Evolutionary conservation across 2,329 filamentous ascomycete species (phyloP).

Genomic region (Penicillium sp.): DNA sequence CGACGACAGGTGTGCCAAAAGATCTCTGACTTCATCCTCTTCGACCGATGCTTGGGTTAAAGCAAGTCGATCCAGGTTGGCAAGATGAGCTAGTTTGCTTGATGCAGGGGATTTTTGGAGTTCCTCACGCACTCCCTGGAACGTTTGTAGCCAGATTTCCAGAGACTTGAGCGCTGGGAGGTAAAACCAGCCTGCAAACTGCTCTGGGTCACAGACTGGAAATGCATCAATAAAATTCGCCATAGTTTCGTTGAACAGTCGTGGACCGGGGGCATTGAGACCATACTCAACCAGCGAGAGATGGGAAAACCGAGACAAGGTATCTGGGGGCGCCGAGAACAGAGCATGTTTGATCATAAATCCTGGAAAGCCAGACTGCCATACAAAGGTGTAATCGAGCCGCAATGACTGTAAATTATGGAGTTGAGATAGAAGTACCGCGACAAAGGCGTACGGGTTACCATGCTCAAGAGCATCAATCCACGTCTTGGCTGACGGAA

Average conservation of each 20-base stretch:
- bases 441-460: conserved; percentile 9
- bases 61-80: too few relatives aligned
- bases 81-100: too few relatives aligned
- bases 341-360: conserved; percentile 9
- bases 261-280: conserved; percentile 4
- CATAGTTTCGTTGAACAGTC: background rate
- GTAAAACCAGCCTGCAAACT: conserved; percentile 12
- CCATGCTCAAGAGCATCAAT: conserved; percentile 5
- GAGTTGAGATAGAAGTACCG: conserved; percentile 8
- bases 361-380: conserved; percentile 10
- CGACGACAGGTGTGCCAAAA: too few relatives aligned
- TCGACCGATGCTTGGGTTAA: too few relatives aligned
- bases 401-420: conserved; percentile 4
- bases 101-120: too few relatives aligned
- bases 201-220: conserved; percentile 5
- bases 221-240: conserved; percentile 1
- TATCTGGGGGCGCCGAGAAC: background rate
- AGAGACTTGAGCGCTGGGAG: conserved; percentile 6
- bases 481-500: conserved; percentile 7
- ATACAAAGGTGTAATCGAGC: conserved; percentile 11
- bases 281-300: conserved; percentile 9
- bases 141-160: conserved; percentile 9
- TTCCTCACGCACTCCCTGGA: too few relatives aligned
- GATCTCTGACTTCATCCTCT: too few relatives aligned
- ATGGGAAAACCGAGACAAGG: conserved; percentile 5